Base-by-base conservation (phyloP, 805 yeast species). In the Cyberlindnera saturnus region DNA sequence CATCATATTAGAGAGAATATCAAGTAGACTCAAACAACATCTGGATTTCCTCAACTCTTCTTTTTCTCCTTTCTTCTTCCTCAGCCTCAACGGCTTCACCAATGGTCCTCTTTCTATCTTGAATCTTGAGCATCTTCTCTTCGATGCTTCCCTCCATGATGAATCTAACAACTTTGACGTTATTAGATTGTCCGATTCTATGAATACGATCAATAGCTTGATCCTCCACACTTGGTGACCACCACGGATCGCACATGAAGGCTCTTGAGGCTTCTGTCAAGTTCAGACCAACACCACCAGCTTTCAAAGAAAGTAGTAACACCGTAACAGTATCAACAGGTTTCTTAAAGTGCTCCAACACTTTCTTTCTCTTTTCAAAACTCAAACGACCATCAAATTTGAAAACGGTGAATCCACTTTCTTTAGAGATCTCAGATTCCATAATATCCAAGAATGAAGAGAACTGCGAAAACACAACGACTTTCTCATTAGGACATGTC, bases 171-270 rank as follows among this genome's bases (percentile, higher is more conserved):
- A 90, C 89, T 48, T 75, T 77, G 13, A 91, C 97, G 34, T 72
- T 73, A 20, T 71, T 75, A 10, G 67, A 67, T 59, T 90, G 98
- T 0, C 98, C 97, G 57, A 91, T 86, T 52, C 98, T 74, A 58
- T 90, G 96, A 15, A 91, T 75, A 54, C 98, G 68, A 63, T 89
- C 96, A 46, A 89, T 86, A 0, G 96, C 96, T 61, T 88, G 96
- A 40, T 86, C 87, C 55, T 88, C 96, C 42, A 83, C 79, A 39
- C 95, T 86, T 37, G 87, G 95, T 28, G 93, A 86, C 97, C 97
- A 90, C 93, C 96, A 90, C 0, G 97, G 96, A 56, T 90, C 97
- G 87, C 91, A 83, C 76, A 90, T 73, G 53, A 81, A 88, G 3
- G 95, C 97, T 31, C 77, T 73, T 0, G 86, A 82, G 0, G 97